Evolutionary conservation across 805 yeast species (phyloP), one percentile per base, ranked within the genome.

Genomic region (Zygoascus flipseniorum): DNA sequence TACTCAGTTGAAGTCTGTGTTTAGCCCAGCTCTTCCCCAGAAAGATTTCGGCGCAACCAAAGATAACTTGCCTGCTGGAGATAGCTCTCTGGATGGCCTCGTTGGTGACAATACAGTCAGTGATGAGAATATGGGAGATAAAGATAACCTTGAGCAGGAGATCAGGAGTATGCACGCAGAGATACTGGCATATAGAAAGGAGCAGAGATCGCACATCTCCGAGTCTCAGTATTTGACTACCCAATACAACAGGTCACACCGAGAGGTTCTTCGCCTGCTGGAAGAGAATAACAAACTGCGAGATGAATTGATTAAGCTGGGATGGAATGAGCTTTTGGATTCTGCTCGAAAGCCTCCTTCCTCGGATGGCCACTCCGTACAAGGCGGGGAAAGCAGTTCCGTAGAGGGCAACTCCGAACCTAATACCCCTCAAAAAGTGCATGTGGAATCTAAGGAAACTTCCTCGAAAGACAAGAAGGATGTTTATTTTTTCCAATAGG

Each of bases 191-290:
- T 53, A 35, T 47, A 43, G 58, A 18, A 28, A 35, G 19, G 59
- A 54, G 31, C 59, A 54, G 28, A 57, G 55, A 32, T 51, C 56
- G n/a, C 58, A 56, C 16, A 11, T 37, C 47, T 31, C 54, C 2
- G 62, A 59, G 41, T 43, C 54, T 5, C 62, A 59, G 43, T 57
- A 59, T 39, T 45, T 59, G 28, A 59, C 60, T 2, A 26, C 51
- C 14, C 57, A 57, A 45, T 59, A 59, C 47, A 59, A 59, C 53
- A 18, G 42, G 8, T 47, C 58, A 8, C 46, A 54, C 20, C 32
- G 35, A 10, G 58, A 58, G n/a, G 43, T 53, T 14, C 54, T 46
- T 8, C 19, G 19, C 11, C 41, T 56, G 39, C 43, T 14, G 13
- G 19, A 39, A 14, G 51, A 42, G 26, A 42, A 42, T 11, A 5